These are phyloP conservation scores for Suzukiozyma palmioleophila DNA, from an alignment of 1,139 yeast genomes.

Conservation along the genomic window DNA sequence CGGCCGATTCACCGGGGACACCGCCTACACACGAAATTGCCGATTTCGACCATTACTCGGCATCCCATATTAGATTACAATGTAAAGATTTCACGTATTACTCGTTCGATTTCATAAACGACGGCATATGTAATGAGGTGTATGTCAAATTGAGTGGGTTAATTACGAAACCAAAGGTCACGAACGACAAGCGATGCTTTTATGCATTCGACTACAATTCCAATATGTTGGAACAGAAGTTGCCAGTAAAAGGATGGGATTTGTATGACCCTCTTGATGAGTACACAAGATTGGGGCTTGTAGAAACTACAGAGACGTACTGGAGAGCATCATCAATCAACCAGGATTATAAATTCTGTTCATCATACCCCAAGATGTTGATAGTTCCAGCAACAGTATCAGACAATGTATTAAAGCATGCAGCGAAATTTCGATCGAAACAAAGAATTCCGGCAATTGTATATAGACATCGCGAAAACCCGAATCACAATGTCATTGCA, in stretches of 20 bases:
- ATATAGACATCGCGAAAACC: slow-evolving; percentile 56
- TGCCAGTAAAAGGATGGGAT: slow-evolving; percentile 62
- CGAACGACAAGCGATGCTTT: slow-evolving; percentile 38
- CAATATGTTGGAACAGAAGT: slow-evolving; percentile 58
- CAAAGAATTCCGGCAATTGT: slow-evolving; percentile 78
- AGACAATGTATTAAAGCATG: slow-evolving; percentile 78
- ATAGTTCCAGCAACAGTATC: slow-evolving; percentile 74
- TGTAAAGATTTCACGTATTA: slow-evolving; percentile 88
- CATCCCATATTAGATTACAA: slow-evolving; percentile 57
- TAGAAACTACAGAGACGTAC: slow-evolving; percentile 15
- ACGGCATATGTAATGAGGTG: slow-evolving; percentile 61
- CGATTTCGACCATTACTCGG: slow-evolving; percentile 41
- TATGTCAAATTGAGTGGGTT: slow-evolving; percentile 66
- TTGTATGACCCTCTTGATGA: slow-evolving; percentile 62
- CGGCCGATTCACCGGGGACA: not conserved
- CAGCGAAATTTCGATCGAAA: slow-evolving; percentile 82
- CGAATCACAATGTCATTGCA: slow-evolving; percentile 75
- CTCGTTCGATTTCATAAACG: slow-evolving; percentile 67
- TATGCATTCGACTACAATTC: slow-evolving; percentile 49
- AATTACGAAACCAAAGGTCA: slow-evolving; percentile 39
- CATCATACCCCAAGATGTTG: slow-evolving; percentile 67
- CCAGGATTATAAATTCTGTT: slow-evolving; percentile 59
- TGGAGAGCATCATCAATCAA: slow-evolving; percentile 78
- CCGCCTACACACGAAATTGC: slow-evolving; percentile 13
- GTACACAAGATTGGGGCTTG: slow-evolving; percentile 60